Base-by-base conservation (phyloP, 2,329 filamentous ascomycete species). In the Aspergillus pseudoterreus region DNA sequence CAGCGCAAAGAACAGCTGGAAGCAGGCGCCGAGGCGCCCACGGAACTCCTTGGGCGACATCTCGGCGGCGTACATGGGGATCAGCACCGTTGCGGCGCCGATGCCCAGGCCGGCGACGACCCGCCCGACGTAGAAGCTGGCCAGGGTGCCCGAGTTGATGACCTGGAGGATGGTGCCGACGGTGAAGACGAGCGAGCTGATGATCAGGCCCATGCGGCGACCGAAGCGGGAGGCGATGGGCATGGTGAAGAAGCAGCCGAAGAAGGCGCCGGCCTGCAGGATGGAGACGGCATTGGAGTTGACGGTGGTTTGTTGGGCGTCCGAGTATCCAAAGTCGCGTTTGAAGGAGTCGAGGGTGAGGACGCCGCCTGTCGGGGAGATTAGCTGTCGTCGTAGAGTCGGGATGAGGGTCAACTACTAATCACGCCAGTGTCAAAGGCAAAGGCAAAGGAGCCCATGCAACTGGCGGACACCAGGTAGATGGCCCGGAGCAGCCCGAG, bases 201-300 rank as follows among this genome's bases (percentile, higher is more conserved):
- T 63, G 17, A 78, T 70, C 27, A 80, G 69, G 5, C 71, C 68
- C 46, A 61, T 66, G 43, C 71, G 71, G 27, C 78, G 72, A 9
- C 78, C 78, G 30, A 73, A 66, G 21, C 64, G 63, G 27, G 74
- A 69, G 6, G 74, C 75, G 17, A 79, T 51, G 0, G 76, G 75
- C 50, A 73, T 76, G 46, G 77, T 74, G 48, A 71, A 58, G 50
- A 80, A 75, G 51, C 76, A 78, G 42, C 76, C 76, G 49, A 78
- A 75, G 57, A 81, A 81, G 35, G 76, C 76, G 19, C 77, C 77
- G 1, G 75, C 73, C 48, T 79, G 76, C 6, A 79, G 73, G 4
- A 80, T 71, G 0, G 72, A 72, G 17, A 79, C 75, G 33, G 75
- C 73, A 45, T 79, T 75, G 4, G 75, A 75, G 52, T 74, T 76